Base-by-base conservation (phyloP, 345 rosid species). In the Sonneratia alba region DNA sequence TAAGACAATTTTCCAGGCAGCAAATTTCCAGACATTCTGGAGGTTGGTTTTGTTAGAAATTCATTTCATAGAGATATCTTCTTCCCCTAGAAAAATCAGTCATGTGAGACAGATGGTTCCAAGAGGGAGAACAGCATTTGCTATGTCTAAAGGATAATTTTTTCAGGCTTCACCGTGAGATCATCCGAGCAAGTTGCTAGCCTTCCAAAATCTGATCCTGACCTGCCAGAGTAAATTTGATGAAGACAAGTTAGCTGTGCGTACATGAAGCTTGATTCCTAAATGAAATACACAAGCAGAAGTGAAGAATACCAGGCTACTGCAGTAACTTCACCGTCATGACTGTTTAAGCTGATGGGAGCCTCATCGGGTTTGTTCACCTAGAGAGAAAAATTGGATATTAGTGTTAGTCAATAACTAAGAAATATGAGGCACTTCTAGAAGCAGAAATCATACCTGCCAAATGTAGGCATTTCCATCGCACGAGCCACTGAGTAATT, bases 141-240 rank as follows among this genome's bases (percentile, higher is more conserved):
- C 5, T 57, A 4, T 57, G 9, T 22, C 63, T 57, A 57, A 6
- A 5, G 37, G 2, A 62, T 6, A 10, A 8, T 27, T 18, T 11
- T 32, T 62, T 34, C 3, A 6, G 36, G 79, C 76, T 84, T 47
- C 77, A 94, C 98, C 37, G 91, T 92, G 79, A 80, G 87, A 75
- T 95, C 99, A 80, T 95, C 97, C 56, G 99, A 85, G 51, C 85
- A 77, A 76, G 97, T 90, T 62, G 89, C 93, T 71, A 95, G 71
- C 80, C 81, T 92, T 72, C 92, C 92, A 42, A 62, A 74, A 68
- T 87, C 97, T 24, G 82, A 75, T 68, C 74, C 73, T 75, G 89
- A 87, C 99, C 98, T 94, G 77, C 70, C 32, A 49, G 18, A 5
- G 21, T 63, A 72, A 12, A 71, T 13, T 45, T 21, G 45, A 32